Percentiles rank a stretch among this genome's conserved stretches.
phyloP scores from a whole-genome alignment of 345 rosid genomes.

The Syzygium oleosum region DNA sequence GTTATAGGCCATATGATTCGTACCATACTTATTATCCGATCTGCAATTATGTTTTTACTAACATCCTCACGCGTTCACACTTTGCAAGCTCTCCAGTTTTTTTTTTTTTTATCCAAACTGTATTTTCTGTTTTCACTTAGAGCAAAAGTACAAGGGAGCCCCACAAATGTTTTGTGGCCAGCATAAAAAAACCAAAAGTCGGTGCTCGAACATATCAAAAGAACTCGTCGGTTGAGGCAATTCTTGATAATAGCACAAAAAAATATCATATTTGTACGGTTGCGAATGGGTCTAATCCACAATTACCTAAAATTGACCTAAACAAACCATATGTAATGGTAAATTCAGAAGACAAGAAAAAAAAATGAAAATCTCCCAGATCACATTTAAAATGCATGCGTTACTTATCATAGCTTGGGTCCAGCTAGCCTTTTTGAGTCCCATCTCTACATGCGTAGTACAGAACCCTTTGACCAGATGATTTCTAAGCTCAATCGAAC shows the following conservation, averaged over 20 bases:
- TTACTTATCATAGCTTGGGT: background rate
- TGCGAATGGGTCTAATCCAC: background rate
- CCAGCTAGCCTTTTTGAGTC: background rate
- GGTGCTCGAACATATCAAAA: background rate
- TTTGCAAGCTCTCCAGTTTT: background rate
- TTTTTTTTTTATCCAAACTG: background rate
- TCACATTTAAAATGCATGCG: background rate
- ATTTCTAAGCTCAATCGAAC: background rate
- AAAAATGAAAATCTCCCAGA: background rate
- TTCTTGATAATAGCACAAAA: background rate
- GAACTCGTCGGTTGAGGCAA: background rate
- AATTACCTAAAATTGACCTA: background rate
- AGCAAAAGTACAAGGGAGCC: background rate
- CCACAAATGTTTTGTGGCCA: background rate
- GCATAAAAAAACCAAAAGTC: background rate
- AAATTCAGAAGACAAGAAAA: background rate
- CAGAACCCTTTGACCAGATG: background rate
- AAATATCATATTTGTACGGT: background rate
- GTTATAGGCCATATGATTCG: background rate
- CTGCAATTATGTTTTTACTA: background rate
- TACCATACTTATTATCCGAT: background rate
- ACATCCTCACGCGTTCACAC: background rate
- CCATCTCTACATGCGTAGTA: background rate
- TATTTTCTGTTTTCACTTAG: background rate
- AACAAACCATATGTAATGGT: background rate